Percentiles rank a stretch among this genome's conserved stretches.
These are phyloP conservation scores for Botrytis sinoallii DNA, from an alignment of 2,329 filamentous ascomycete species.

Conservation along the genomic window DNA sequence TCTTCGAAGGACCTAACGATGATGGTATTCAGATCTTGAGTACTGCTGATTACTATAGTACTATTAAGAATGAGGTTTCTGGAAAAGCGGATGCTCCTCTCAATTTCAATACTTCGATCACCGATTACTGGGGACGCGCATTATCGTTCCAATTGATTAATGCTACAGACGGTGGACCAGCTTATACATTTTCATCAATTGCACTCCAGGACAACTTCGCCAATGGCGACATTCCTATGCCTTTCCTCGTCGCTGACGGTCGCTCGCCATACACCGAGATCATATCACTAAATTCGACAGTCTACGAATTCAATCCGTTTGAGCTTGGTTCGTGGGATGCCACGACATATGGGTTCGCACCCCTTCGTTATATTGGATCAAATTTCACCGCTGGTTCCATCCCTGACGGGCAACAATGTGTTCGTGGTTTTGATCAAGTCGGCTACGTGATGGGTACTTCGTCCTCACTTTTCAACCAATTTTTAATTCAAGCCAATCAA, in stretches of 20 bases:
- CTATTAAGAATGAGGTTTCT: slow-evolving; percentile 55
- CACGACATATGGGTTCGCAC: slow-evolving; percentile 67
- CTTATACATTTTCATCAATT: slow-evolving; percentile 81
- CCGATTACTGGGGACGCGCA: slow-evolving; percentile 86
- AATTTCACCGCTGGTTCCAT: slow-evolving; percentile 64
- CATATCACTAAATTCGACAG: slow-evolving; percentile 68
- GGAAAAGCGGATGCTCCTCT: slow-evolving; percentile 63
- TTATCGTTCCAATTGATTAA: slow-evolving; percentile 85
- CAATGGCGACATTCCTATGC: slow-evolving; percentile 64
- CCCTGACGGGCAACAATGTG: slow-evolving; percentile 55
- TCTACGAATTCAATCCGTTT: slow-evolving; percentile 76
- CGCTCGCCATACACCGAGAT: slow-evolving; percentile 59
- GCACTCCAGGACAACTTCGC: slow-evolving; percentile 60
- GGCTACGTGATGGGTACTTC: slow-evolving; percentile 86
- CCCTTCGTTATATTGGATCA: slow-evolving; percentile 68
- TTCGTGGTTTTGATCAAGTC: slow-evolving; percentile 77
- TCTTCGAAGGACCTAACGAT: slow-evolving; percentile 55
- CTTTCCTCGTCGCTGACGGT: slow-evolving; percentile 68
- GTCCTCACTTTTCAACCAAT: slow-evolving; percentile 78
- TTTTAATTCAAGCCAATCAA: slow-evolving; percentile 62
- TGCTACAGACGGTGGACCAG: slow-evolving; percentile 67
- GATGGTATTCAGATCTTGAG: slow-evolving; percentile 51
- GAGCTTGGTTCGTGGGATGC: slow-evolving; percentile 78
- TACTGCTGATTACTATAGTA: slow-evolving; percentile 59
- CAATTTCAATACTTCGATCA: slow-evolving; percentile 68